Evolutionary conservation across 768 basidiomycete genomes (phyloP).

Genomic region (Rhodocollybia butyracea): DNA sequence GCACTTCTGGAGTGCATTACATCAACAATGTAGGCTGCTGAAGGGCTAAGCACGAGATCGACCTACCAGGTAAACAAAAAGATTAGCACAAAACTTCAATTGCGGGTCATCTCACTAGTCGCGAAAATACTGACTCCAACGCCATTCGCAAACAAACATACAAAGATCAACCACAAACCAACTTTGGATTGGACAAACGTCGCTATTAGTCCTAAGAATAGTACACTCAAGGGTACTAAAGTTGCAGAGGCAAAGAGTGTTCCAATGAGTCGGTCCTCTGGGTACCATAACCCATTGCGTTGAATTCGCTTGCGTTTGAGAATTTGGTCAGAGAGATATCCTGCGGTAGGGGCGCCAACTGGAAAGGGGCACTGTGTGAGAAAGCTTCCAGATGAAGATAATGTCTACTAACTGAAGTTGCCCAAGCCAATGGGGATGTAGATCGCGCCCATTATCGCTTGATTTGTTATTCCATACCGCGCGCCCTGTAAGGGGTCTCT

Average conservation of each 20-base stretch:
- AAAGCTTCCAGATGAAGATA: background rate
- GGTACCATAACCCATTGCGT: conserved; percentile 58
- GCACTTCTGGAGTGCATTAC: conserved; percentile 46
- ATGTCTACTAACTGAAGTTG: conserved; percentile 46
- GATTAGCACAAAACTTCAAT: background rate
- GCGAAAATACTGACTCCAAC: conserved; percentile 46
- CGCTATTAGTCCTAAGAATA: conserved; percentile 47
- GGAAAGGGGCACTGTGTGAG: background rate
- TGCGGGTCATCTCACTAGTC: background rate
- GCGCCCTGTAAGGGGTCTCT: conserved; percentile 49
- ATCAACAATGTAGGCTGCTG: conserved; percentile 45
- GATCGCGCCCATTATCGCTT: conserved; percentile 55
- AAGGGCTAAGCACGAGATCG: conserved; percentile 48
- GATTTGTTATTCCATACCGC: conserved; percentile 52
- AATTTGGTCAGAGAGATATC: conserved; percentile 53
- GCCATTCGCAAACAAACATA: conserved; percentile 62
- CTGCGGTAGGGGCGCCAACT: conserved; percentile 63
- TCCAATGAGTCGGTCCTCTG: conserved; percentile 65
- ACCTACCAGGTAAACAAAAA: conserved; percentile 33
- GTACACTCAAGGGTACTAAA: conserved; percentile 51
- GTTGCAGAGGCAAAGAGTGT: conserved; percentile 42
- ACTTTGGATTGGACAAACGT: conserved; percentile 43
- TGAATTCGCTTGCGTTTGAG: conserved; percentile 45
- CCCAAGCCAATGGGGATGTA: conserved; percentile 61
- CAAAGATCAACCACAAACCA: conserved; percentile 49